Evolutionary conservation across 805 yeast species (phyloP), one percentile per base, ranked within the genome.

Genomic region (Hagleromyces aurorensis): DNA sequence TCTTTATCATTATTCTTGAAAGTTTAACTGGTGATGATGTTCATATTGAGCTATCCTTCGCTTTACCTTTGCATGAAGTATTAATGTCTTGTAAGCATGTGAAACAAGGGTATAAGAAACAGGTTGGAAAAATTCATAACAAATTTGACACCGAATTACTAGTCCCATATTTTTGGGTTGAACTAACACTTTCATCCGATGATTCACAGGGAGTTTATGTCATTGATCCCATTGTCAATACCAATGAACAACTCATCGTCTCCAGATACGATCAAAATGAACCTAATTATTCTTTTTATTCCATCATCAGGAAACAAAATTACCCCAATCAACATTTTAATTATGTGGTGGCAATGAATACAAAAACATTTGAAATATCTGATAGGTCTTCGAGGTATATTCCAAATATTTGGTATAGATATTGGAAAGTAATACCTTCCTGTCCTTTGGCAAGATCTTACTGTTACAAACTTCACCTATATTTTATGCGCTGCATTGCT

Each of bases 131-230:
- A 19, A 43, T 46, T 3, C 48, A 45, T 6, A 47, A 50, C 22
- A 32, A 22, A 23, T 48, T 34, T 37, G 55, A 50, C 36, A 30
- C 50, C 4, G 55, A 50, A 27, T 28, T 48, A 10, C 25, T 48
- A 7, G 30, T 37, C n/a, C 55, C 55, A 5, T 30, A 36, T 36
- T 46, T 48, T 28, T 50, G 55, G 55, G 34, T 50, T 14, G 53
- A 50, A 23, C 21, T 46, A 7, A 21, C 32, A 5, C 15, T 34
- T 14, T 22, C 32, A 13, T 11, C 12, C 7, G 21, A 23, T 13
- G 11, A 20, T 16, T 11, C 25, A 7, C 19, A 25, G 16, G 29
- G 36, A 10, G 9, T 43, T 3, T 45, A 38, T 23, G 36, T 45
- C 3, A 38, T 50, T 13, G 55, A 50, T 32, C 55, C 55, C 4